These are phyloP conservation scores for Microbotryum violaceum DNA, from an alignment of 1,284 basidiomycete genomes.

Conservation along the genomic window DNA sequence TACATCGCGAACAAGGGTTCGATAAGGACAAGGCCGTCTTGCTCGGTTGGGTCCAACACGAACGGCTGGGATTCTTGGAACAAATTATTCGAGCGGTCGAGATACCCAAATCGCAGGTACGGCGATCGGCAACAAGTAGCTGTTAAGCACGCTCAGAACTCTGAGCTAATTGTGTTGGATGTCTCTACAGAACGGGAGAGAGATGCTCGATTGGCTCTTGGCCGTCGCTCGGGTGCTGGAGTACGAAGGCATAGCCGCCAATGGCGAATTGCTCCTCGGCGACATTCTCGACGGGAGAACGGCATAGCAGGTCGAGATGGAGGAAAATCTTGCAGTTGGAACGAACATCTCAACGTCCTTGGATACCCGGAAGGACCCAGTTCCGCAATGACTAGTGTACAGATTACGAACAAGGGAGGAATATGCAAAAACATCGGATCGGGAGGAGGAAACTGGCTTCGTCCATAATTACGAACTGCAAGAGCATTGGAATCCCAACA, in stretches of 20 bases:
- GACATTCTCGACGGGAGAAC: conserved; percentile 8
- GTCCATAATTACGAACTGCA: conserved; percentile 62
- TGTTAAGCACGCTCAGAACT: not conserved
- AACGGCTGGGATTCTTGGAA: conserved; percentile 19
- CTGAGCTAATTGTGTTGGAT: conserved; percentile 1
- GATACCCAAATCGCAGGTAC: conserved; percentile 1
- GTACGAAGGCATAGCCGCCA: conserved; percentile 26
- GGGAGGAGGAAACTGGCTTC: not conserved
- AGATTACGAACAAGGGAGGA: not conserved
- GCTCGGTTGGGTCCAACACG: conserved; percentile 31
- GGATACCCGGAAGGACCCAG: too few relatives aligned
- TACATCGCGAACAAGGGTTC: conserved; percentile 20
- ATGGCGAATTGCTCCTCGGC: conserved; percentile 23
- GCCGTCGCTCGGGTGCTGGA: conserved; percentile 17
- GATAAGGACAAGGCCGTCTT: conserved; percentile 22
- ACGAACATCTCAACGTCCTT: too few relatives aligned
- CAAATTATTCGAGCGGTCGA: conserved; percentile 12
- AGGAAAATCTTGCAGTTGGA: too few relatives aligned
- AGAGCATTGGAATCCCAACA: conserved; percentile 87
- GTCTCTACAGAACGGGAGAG: conserved; percentile 8
- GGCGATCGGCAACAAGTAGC: not conserved
- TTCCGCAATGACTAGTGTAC: too few relatives aligned
- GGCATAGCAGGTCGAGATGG: too few relatives aligned
- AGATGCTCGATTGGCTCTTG: conserved; percentile 27
- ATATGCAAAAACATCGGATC: not conserved